Percentiles rank a stretch among this genome's conserved stretches.
phyloP scores from a whole-genome alignment of 495 filamentous ascomycete genomes.

The Talaromyces proteolyticus region DNA sequence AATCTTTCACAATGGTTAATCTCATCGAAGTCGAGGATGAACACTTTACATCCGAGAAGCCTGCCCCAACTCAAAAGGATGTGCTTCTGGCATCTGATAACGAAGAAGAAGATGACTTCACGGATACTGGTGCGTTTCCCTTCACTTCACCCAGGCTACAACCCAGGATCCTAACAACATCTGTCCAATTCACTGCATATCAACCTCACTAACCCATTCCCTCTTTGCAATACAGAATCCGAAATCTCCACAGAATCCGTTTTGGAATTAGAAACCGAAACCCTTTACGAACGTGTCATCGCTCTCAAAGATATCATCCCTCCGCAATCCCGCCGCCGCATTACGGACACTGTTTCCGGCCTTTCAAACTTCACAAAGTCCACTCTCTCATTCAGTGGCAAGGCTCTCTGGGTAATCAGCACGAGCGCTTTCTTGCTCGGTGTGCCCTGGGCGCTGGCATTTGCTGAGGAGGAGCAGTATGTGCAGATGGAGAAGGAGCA shows the following conservation, averaged over 20 bases:
- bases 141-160: neutral
- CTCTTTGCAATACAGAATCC: slow-evolving; percentile 26
- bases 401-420: slow-evolving; percentile 79
- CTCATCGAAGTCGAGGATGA: slow-evolving; percentile 94
- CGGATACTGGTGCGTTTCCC: slow-evolving; percentile 69
- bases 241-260: slow-evolving; percentile 52
- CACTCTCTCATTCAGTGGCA: slow-evolving; percentile 65
- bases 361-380: slow-evolving; percentile 53
- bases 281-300: slow-evolving; percentile 70
- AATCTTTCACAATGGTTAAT: slow-evolving; percentile 74
- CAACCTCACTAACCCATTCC: slow-evolving; percentile 18
- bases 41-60: slow-evolving; percentile 74
- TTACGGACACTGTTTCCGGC: slow-evolving; percentile 53
- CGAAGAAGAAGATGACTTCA: slow-evolving; percentile 80
- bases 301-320: slow-evolving; percentile 92
- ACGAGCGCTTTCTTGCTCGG: slow-evolving; percentile 84
- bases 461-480: slow-evolving; percentile 91
- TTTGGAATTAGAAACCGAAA: slow-evolving; percentile 43
- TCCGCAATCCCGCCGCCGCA: slow-evolving; percentile 66
- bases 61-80: slow-evolving; percentile 49
- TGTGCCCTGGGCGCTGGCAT: slow-evolving; percentile 88
- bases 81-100: slow-evolving; percentile 58
- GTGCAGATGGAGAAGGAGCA: slow-evolving; percentile 96
- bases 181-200: no score
- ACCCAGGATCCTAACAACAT: no score